Conservation (phyloP, 139 green algal genomes). For the Tetradesmus lagerheimii region DNA sequence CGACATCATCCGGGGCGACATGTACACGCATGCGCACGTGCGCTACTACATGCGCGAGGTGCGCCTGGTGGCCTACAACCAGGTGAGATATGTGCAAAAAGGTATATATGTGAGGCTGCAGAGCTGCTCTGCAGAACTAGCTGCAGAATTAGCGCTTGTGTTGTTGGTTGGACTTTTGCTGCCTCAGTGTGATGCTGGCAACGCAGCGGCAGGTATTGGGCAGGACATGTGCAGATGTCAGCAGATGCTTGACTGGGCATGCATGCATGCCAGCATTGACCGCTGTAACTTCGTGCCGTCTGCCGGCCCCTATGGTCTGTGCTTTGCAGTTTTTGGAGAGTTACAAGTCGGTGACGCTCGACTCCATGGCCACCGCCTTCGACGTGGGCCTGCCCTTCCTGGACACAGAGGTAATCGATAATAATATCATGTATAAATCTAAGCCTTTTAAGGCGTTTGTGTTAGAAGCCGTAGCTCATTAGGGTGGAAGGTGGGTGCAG, state of each 20-base stretch:
- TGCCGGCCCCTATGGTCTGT: not conserved
- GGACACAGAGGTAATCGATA: slow-evolving; percentile 59
- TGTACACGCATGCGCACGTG: slow-evolving; percentile 89
- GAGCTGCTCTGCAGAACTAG: no score
- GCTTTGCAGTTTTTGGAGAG: slow-evolving; percentile 93
- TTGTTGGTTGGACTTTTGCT: no score
- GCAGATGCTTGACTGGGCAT: no score
- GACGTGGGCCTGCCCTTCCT: slow-evolving; percentile 66
- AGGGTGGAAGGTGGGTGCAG: no score
- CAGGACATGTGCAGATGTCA: not conserved
- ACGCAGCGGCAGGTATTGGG: no score
- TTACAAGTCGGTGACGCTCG: slow-evolving; percentile 97
- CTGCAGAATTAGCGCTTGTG: no score
- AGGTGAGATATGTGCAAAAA: not conserved
- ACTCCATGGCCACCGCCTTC: slow-evolving; percentile 92
- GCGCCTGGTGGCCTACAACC: slow-evolving; percentile 49
- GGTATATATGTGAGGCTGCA: not conserved
- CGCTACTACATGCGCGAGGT: slow-evolving; percentile 96
- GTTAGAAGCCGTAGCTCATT: no score
- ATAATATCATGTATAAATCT: no score
- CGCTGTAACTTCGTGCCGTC: not conserved
- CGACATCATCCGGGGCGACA: slow-evolving; percentile 76
- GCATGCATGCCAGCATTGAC: no score
- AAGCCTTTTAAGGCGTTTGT: no score
- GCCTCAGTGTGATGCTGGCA: no score